Evolutionary conservation across 2,329 filamentous ascomycete species (phyloP), one percentile per base, ranked within the genome.

Genomic region (Verticillium nonalfalfae): DNA sequence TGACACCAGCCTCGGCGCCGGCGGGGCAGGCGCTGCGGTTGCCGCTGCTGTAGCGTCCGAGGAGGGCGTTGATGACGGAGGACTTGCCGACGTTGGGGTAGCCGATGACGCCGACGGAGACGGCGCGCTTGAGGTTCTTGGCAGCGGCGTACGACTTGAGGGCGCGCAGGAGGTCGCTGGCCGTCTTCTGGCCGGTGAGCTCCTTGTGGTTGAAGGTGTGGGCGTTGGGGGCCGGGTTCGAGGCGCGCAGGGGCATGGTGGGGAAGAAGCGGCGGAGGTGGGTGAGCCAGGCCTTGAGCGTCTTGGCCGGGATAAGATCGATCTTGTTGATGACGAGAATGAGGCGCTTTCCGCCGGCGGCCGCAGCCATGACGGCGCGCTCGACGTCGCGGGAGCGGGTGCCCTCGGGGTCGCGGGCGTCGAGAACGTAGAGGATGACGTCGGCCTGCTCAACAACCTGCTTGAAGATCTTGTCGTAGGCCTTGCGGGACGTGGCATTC

Each of bases 81-180:
- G 92, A 96, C 80, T 97, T 97, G 73, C 93, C 93, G 63, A 97
- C 93, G 73, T 97, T 97, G 69, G 93, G 93, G 75, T 97, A 97
- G 34, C 93, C 93, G 68, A 97, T 96, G 64, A 97, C 91, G 66
- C 93, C 93, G 63, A 97, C 93, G 21, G 91, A 93, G 69, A 96
- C 87, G 59, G 93, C 89, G 61, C 93, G 89, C 82, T 96, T 96
- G 67, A 97, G 80, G 73, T 96, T 89, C 69, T 90, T 90, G 63
- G 85, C 85, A 62, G 91, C 89, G 10, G 93, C 91, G 72, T 90
- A 97, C 54, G 91, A 89, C 81, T 97, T 97, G 64, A 97, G 85
- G 1, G 93, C 91, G 69, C 89, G 91, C 81, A 97, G 93, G 10
- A 97, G 85, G 0, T 91, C 88, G 59, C 90, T 84, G 5, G 93